Conservation (phyloP, 139 green algal genomes). For the Tetradesmus lagerheimii region DNA sequence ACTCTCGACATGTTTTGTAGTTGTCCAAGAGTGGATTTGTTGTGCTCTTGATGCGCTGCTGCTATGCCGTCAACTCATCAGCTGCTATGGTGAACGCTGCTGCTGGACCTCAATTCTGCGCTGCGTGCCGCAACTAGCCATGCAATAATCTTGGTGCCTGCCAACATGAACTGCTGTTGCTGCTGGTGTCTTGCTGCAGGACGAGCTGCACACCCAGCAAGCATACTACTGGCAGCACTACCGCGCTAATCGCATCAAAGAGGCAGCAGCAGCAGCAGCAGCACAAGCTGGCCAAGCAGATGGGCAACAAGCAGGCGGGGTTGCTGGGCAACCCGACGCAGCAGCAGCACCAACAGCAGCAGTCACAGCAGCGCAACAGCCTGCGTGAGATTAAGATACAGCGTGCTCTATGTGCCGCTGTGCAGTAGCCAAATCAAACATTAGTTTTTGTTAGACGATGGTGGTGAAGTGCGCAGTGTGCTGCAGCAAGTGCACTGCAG, state of each 20-base stretch:
- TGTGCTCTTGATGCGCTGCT: no score
- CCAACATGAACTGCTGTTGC: not conserved
- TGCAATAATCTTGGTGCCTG: not conserved
- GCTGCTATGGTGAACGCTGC: conserved; percentile 31
- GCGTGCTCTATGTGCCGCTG: no score
- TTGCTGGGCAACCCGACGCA: not conserved
- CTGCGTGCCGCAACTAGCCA: not conserved
- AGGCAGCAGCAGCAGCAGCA: conserved; percentile 44
- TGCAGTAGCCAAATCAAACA: no score
- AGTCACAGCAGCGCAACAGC: not conserved
- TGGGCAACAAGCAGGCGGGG: not conserved
- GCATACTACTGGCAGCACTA: conserved; percentile 83
- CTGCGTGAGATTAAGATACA: no score
- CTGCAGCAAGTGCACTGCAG: not conserved
- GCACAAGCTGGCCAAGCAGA: not conserved
- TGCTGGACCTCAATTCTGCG: no score
- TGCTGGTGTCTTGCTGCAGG: conserved; percentile 52
- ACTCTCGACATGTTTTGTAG: not conserved
- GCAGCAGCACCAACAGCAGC: not conserved
- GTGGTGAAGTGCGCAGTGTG: no score
- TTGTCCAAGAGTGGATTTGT: no score
- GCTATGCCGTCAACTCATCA: no score
- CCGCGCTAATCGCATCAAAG: conserved; percentile 69
- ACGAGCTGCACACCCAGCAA: conserved; percentile 85
- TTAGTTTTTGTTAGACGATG: no score